Evolutionary conservation across 768 basidiomycete genomes (phyloP).

Genomic region (Exsudoporus frostii): DNA sequence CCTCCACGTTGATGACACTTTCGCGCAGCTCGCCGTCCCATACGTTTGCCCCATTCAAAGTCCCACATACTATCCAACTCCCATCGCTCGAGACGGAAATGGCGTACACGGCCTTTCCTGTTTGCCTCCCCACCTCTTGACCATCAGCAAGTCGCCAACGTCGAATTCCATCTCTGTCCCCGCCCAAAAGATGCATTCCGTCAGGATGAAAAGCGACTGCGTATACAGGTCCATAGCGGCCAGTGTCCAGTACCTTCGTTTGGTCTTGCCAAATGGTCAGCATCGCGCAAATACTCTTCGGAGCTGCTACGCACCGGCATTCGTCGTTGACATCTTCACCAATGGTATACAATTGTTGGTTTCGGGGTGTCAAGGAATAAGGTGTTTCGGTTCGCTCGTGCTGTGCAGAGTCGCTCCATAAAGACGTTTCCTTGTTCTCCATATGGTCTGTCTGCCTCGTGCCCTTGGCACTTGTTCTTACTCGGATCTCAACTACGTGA

Average conservation of each 20-base stretch:
- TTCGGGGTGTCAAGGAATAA: neutral
- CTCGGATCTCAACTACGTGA: too few species aligned
- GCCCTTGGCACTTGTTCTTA: too few species aligned
- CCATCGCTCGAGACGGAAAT: neutral
- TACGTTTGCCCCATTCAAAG: neutral
- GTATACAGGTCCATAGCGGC: fast-evolving
- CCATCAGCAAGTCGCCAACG: neutral
- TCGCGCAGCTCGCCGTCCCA: neutral
- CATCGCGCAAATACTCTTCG: neutral
- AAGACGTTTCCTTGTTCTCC: too few species aligned
- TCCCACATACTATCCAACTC: neutral
- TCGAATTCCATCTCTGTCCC: neutral
- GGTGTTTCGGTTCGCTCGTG: neutral
- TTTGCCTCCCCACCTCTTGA: neutral
- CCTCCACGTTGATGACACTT: neutral
- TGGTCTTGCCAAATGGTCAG: neutral
- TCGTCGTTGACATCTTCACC: neutral
- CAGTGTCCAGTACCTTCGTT: neutral
- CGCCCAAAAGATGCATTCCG: neutral
- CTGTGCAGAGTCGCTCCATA: too few species aligned
- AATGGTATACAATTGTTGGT: neutral
- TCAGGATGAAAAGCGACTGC: neutral
- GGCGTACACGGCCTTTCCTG: fast-evolving
- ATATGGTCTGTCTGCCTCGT: too few species aligned
- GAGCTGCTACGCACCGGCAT: neutral